Conservation (phyloP, 257 asterid species). For the Hygrophila difformis region DNA sequence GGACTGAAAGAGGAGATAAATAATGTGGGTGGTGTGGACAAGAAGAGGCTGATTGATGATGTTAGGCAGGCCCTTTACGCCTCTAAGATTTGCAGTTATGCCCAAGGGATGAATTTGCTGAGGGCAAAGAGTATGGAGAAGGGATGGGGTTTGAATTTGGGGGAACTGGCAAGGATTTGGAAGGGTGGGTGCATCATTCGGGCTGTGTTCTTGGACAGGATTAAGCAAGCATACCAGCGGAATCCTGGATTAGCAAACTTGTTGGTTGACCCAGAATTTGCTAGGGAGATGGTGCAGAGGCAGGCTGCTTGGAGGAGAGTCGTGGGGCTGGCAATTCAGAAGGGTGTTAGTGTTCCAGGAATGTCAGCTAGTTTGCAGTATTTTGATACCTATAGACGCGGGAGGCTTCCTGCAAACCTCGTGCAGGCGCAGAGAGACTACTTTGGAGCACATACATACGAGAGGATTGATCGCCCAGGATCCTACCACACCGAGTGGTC, state of each 20-base stretch:
- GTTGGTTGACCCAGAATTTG: slow-evolving; percentile 82
- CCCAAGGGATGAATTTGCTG: slow-evolving; percentile 91
- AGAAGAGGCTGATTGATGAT: slow-evolving; percentile 75
- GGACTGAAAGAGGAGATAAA: slow-evolving; percentile 52
- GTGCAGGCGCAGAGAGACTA: slow-evolving; percentile 97
- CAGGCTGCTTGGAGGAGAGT: slow-evolving; percentile 94
- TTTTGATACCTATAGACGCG: slow-evolving; percentile 80
- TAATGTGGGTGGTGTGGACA: slow-evolving; percentile 38
- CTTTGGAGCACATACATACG: slow-evolving; percentile 87
- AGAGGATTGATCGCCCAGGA: slow-evolving; percentile 64
- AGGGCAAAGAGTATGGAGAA: slow-evolving; percentile 81
- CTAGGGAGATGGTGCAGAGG: slow-evolving; percentile 93
- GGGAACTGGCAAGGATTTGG: slow-evolving; percentile 90
- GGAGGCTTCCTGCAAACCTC: slow-evolving; percentile 80
- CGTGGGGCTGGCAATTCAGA: slow-evolving; percentile 62
- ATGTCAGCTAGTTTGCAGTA: slow-evolving; percentile 92
- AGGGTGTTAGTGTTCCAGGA: slow-evolving; percentile 77
- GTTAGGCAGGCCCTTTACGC: slow-evolving; percentile 95
- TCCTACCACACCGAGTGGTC: slow-evolving; percentile 91
- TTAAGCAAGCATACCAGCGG: slow-evolving; percentile 84
- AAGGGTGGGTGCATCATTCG: slow-evolving; percentile 94
- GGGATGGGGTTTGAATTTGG: slow-evolving; percentile 82
- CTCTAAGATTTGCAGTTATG: slow-evolving; percentile 87
- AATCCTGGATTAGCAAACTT: slow-evolving; percentile 64
- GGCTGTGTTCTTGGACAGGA: slow-evolving; percentile 91